phyloP scores from a whole-genome alignment of 108 stramenopile genomes.

The Asterionellopsis glacialis region DNA sequence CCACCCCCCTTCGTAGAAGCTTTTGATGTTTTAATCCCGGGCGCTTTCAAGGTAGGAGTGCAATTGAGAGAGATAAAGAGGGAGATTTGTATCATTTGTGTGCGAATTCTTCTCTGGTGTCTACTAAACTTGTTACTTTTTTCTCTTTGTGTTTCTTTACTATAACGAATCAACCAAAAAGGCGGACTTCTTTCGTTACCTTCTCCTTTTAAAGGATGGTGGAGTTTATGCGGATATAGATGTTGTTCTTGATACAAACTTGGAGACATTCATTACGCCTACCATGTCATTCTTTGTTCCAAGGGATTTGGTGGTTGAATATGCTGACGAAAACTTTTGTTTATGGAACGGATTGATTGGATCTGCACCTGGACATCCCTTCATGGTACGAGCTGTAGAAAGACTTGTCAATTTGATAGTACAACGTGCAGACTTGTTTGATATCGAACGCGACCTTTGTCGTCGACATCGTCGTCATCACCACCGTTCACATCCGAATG shows the following conservation, averaged over 20 bases:
- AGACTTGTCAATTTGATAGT: conserved; percentile 46
- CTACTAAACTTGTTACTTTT: too few relatives aligned
- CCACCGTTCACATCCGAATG: not conserved
- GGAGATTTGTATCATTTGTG: too few relatives aligned
- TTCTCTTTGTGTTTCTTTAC: too few relatives aligned
- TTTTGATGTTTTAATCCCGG: too few relatives aligned
- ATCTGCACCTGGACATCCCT: conserved; percentile 52
- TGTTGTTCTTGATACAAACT: conserved; percentile 49
- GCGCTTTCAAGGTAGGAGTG: too few relatives aligned
- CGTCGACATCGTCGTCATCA: not conserved
- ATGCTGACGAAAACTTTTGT: conserved; percentile 43
- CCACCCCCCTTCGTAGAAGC: too few relatives aligned
- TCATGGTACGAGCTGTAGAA: conserved; percentile 44
- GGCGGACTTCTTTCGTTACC: conserved; percentile 60
- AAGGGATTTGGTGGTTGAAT: conserved; percentile 37
- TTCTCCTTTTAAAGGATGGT: conserved; percentile 49
- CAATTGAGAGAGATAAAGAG: too few relatives aligned
- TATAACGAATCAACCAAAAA: too few relatives aligned
- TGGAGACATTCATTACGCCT: conserved; percentile 47
- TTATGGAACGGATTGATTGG: conserved; percentile 61
- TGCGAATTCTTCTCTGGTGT: too few relatives aligned
- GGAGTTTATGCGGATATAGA: conserved; percentile 61
- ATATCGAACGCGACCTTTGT: conserved; percentile 46
- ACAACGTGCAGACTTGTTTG: conserved; percentile 35
- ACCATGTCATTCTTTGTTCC: conserved; percentile 49